Evolutionary conservation across 352 stramenopile genomes (phyloP).

Genomic region (Phytophthora pinifolia): DNA sequence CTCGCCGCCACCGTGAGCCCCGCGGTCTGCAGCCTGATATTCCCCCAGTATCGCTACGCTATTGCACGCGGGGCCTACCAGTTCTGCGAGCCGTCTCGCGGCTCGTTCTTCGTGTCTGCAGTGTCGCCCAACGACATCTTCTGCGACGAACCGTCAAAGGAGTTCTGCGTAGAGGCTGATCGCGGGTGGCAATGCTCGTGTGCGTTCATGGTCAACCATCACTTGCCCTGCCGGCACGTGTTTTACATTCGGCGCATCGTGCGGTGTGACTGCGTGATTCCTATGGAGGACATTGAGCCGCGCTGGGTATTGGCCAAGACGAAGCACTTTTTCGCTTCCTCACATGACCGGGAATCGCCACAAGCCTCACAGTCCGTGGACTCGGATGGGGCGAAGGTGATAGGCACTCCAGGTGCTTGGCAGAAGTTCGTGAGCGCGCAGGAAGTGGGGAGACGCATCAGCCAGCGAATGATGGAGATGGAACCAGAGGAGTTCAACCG

Average conservation of each 20-base stretch:
- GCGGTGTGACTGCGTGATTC: constrained; percentile 33
- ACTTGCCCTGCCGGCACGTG: constrained; percentile 33
- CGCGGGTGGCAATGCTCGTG: constrained; percentile 40
- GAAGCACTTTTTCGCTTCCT: constrained; percentile 23
- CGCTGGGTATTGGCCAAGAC: constrained; percentile 31
- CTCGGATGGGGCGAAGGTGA: constrained; percentile 1
- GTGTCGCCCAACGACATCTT: constrained; percentile 33
- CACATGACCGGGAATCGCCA: constrained; percentile 1
- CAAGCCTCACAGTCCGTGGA: not conserved
- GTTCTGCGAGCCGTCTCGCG: constrained; percentile 35
- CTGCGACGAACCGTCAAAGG: constrained; percentile 32
- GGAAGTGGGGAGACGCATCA: constrained; percentile 36
- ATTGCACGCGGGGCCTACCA: constrained; percentile 31
- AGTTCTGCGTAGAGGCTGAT: constrained; percentile 37
- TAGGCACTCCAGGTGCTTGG: constrained; percentile 27
- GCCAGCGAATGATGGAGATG: constrained; percentile 38
- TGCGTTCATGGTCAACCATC: constrained; percentile 40
- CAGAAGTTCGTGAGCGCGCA: constrained; percentile 34
- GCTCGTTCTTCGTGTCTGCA: constrained; percentile 33
- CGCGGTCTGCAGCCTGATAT: constrained; percentile 25
- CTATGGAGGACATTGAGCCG: constrained; percentile 27
- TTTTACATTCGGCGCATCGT: constrained; percentile 40
- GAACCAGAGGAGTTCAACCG: constrained; percentile 25
- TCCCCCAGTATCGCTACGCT: constrained; percentile 33
- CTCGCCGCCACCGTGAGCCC: constrained; percentile 29